Evolutionary conservation across 2,329 filamentous ascomycete genomes (phyloP).

Genomic region (Stachybotrys chartarum): DNA sequence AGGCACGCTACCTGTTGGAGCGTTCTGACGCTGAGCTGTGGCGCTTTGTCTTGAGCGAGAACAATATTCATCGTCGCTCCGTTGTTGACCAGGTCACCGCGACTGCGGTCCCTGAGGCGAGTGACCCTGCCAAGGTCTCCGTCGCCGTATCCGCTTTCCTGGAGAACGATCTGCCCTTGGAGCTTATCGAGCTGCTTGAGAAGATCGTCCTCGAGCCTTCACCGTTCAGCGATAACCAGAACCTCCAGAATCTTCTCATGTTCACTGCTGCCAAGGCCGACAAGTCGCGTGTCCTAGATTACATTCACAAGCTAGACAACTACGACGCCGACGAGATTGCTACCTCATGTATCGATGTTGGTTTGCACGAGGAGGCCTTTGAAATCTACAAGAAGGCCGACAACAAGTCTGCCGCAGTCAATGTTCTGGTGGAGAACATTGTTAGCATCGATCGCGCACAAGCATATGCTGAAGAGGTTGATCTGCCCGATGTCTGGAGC

Average conservation of each 20-base stretch:
- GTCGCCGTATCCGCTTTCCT: constrained; percentile 92
- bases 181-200: constrained; percentile 95
- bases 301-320: constrained; percentile 83
- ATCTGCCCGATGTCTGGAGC: constrained; percentile 94
- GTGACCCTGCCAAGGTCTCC: constrained; percentile 89
- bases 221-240: constrained; percentile 95
- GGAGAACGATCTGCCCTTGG: constrained; percentile 79
- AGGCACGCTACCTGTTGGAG: constrained; percentile 89
- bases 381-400: constrained; percentile 98
- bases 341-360: constrained; percentile 86
- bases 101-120: constrained; percentile 88
- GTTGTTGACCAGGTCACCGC: constrained; percentile 95
- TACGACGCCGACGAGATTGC: constrained; percentile 94
- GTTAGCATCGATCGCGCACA: constrained; percentile 97
- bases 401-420: constrained; percentile 78
- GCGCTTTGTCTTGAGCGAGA: constrained; percentile 88
- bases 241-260: constrained; percentile 91
- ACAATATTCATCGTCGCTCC: constrained; percentile 91
- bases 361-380: constrained; percentile 92
- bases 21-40: constrained; percentile 86
- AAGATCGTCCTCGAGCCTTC: constrained; percentile 99
- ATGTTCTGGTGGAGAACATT: constrained; percentile 91
- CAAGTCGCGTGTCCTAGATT: constrained; percentile 89
- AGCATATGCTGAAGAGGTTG: constrained; percentile 90
- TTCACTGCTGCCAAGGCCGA: constrained; percentile 96